Evolutionary conservation across 208 protist species (phyloP).

Genomic region (Trypanosoma scelopori): DNA sequence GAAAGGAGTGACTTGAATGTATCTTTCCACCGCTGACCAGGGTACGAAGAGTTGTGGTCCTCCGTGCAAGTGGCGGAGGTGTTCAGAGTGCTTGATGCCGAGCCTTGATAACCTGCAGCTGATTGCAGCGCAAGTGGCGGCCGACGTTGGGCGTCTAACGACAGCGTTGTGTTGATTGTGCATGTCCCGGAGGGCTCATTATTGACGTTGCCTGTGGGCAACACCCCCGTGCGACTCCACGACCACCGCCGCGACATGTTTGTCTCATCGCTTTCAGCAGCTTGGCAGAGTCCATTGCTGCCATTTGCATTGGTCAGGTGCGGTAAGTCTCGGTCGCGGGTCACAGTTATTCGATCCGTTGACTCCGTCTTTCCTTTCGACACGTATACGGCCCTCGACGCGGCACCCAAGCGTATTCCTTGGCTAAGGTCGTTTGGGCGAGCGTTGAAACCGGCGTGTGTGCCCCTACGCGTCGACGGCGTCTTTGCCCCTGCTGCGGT

Average conservation of each 20-base stretch:
- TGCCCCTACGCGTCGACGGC: background rate
- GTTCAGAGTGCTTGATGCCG: slow-evolving; percentile 10
- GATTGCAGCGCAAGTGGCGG: background rate
- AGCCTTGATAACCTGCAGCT: slow-evolving; percentile 1
- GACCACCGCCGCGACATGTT: background rate
- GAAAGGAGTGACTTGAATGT: slow-evolving; percentile 50
- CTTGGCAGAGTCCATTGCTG: background rate
- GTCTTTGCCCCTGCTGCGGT: background rate
- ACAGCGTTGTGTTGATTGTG: slow-evolving; percentile 19
- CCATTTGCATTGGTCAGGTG: background rate
- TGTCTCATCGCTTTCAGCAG: background rate
- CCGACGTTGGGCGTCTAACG: slow-evolving; percentile 6
- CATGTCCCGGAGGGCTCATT: slow-evolving; percentile 9
- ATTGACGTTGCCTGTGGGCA: background rate
- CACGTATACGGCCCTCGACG: background rate
- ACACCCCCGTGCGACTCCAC: slow-evolving; percentile 2
- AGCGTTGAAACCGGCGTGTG: background rate
- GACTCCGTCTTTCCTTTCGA: background rate
- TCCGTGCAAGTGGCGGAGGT: slow-evolving; percentile 11
- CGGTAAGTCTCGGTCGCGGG: background rate
- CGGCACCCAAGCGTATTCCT: background rate
- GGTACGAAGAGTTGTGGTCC: slow-evolving; percentile 24
- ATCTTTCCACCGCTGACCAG: slow-evolving; percentile 47
- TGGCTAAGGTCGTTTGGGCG: background rate
- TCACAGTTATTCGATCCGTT: background rate